phyloP scores from a whole-genome alignment of 176 grass and related monocot species.

The Paspalum vaginatum region DNA sequence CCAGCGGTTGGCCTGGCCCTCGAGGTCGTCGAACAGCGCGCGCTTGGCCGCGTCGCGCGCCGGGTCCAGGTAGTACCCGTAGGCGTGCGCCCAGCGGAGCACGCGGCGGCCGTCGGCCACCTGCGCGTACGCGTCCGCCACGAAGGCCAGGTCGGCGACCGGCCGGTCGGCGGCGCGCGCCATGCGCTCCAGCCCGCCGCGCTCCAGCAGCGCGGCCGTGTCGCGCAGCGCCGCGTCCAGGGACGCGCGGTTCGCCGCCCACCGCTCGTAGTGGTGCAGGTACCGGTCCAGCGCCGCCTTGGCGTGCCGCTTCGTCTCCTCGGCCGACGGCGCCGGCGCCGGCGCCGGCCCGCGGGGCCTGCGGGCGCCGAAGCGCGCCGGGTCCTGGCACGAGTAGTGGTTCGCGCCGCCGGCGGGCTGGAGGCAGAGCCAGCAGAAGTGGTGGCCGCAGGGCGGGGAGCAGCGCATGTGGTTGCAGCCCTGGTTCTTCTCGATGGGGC shows the following conservation, averaged over 20 bases:
- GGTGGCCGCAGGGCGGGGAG: not conserved
- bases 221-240: not conserved
- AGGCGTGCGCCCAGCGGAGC: slow-evolving; percentile 26
- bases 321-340: not conserved
- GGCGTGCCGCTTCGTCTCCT: not conserved
- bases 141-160: not conserved
- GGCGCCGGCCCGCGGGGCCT: not conserved
- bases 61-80: slow-evolving; percentile 33
- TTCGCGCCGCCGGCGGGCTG: not conserved
- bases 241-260: slow-evolving; percentile 4
- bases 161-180: not conserved
- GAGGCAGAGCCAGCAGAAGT: not conserved
- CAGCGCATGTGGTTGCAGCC: slow-evolving; percentile 7
- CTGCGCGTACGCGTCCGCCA: slow-evolving; percentile 1
- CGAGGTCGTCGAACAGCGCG: slow-evolving; percentile 16
- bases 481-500: slow-evolving; percentile 16
- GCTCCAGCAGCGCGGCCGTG: not conserved
- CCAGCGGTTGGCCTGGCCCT: not conserved
- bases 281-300: not conserved
- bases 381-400: not conserved
- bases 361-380: no score
- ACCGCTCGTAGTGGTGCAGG: slow-evolving; percentile 45
- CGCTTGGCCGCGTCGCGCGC: not conserved
- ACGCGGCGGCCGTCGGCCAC: slow-evolving; percentile 14
- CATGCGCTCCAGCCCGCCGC: not conserved